Conservation (phyloP, 1,139 yeast genomes). For the Ashbya aceris region DNA sequence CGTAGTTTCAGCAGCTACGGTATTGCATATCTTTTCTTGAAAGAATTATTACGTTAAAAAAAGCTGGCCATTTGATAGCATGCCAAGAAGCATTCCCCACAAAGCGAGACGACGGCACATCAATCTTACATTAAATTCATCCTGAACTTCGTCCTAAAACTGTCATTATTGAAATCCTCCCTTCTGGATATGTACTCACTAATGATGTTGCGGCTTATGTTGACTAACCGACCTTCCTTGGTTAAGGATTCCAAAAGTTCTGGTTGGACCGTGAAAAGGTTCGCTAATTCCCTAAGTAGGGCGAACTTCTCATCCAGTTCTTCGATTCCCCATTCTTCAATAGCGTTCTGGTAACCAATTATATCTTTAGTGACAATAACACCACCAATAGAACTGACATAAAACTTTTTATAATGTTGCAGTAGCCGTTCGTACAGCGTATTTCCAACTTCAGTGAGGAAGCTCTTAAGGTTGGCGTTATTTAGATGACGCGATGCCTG, state of each 20-base stretch:
- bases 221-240: slow-evolving; percentile 71
- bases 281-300: slow-evolving; percentile 72
- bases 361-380: slow-evolving; percentile 77
- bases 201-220: slow-evolving; percentile 55
- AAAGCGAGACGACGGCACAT: too few relatives aligned
- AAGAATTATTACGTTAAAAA: too few relatives aligned
- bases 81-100: too few relatives aligned
- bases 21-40: background rate
- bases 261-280: slow-evolving; percentile 73
- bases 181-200: slow-evolving; percentile 65
- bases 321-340: slow-evolving; percentile 62
- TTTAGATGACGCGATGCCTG: slow-evolving; percentile 36
- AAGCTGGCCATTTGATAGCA: too few relatives aligned
- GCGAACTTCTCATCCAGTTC: slow-evolving; percentile 62
- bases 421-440: slow-evolving; percentile 52
- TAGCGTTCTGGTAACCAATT: slow-evolving; percentile 62
- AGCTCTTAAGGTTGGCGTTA: slow-evolving; percentile 44
- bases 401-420: slow-evolving; percentile 67
- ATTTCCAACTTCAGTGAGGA: slow-evolving; percentile 52
- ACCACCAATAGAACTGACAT: slow-evolving; percentile 77
- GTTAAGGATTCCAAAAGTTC: slow-evolving; percentile 68
- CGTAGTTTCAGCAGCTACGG: background rate
- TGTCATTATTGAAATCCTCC: slow-evolving; percentile 47
- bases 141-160: slow-evolving; percentile 22
- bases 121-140: slow-evolving; percentile 9